Evolutionary conservation across 1,284 basidiomycete genomes (phyloP).

Genomic region (Naganishia liquefaciens): DNA sequence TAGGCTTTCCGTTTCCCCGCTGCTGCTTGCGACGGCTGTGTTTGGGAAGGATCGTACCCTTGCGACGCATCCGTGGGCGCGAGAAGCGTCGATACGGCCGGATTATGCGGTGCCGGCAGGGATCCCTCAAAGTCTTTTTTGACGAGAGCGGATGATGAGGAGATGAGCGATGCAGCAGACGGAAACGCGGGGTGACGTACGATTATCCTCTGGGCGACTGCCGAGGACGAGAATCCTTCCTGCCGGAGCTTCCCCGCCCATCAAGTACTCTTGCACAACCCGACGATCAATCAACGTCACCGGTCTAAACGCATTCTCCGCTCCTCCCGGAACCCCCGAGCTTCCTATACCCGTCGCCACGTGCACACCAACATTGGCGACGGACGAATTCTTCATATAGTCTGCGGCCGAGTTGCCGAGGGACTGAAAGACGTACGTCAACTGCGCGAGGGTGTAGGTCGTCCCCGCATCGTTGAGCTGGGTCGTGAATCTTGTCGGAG

Average conservation of each 20-base stretch:
- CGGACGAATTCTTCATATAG: slow-evolving; percentile 80
- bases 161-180: slow-evolving; percentile 47
- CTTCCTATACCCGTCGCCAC: slow-evolving; percentile 48
- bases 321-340: slow-evolving; percentile 12
- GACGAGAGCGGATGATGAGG: slow-evolving; percentile 13
- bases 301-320: slow-evolving; percentile 58
- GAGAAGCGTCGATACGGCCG: not conserved
- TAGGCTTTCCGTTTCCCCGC: slow-evolving; percentile 63
- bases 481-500: slow-evolving; percentile 66
- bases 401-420: slow-evolving; percentile 72
- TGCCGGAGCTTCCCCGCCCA: slow-evolving; percentile 60
- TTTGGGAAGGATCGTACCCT: not conserved
- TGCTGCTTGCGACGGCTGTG: not conserved
- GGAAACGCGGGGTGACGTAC: slow-evolving; percentile 19
- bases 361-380: slow-evolving; percentile 52
- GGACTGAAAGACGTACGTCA: slow-evolving; percentile 76
- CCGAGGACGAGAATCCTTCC: slow-evolving; percentile 64
- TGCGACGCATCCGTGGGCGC: slow-evolving; percentile 22
- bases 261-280: slow-evolving; percentile 77
- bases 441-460: slow-evolving; percentile 74
- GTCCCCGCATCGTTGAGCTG: slow-evolving; percentile 62
- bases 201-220: slow-evolving; percentile 58
- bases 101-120: slow-evolving; percentile 4
- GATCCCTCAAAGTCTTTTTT: slow-evolving; percentile 17
- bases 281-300: slow-evolving; percentile 84